Conservation (phyloP, 768 basidiomycete species). For the Pisolithus sp. region DNA sequence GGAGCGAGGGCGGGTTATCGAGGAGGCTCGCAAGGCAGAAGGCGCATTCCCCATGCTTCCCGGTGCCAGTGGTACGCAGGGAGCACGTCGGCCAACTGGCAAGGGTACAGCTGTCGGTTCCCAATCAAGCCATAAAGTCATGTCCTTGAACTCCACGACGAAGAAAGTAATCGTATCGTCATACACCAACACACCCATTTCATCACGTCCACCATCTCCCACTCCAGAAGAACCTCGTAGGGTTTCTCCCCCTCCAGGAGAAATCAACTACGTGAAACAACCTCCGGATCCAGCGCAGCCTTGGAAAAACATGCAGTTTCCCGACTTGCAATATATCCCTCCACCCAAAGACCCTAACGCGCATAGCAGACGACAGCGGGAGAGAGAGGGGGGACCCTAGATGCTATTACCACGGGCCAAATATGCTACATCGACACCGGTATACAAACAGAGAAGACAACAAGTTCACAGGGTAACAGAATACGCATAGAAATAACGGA, state of each 20-base stretch:
- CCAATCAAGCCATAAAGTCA: slow-evolving; percentile 47
- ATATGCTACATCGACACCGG: not conserved
- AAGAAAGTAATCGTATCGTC: slow-evolving; percentile 50
- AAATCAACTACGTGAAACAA: slow-evolving; percentile 31
- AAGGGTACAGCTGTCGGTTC: slow-evolving; percentile 18
- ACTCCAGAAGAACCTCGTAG: slow-evolving; percentile 33
- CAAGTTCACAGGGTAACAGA: not conserved
- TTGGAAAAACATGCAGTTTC: slow-evolving; percentile 39
- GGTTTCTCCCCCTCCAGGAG: slow-evolving; percentile 32
- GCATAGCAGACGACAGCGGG: not conserved
- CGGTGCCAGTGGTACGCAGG: not conserved
- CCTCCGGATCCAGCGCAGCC: slow-evolving; percentile 27
- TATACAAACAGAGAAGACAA: not conserved
- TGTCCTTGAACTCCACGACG: slow-evolving; percentile 50
- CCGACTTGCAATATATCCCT: slow-evolving; percentile 33
- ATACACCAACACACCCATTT: slow-evolving; percentile 32
- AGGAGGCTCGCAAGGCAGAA: slow-evolving; percentile 43
- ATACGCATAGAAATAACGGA: not conserved
- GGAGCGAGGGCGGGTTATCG: slow-evolving; percentile 39
- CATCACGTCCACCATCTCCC: slow-evolving; percentile 31
- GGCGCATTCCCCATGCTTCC: slow-evolving; percentile 59
- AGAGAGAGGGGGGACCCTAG: too few species aligned
- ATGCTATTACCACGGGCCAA: not conserved
- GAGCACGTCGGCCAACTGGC: not conserved
- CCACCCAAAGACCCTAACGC: slow-evolving; percentile 6